Base-by-base conservation (phyloP, 305 asterid genomes). In the Fraxinus ornus region DNA sequence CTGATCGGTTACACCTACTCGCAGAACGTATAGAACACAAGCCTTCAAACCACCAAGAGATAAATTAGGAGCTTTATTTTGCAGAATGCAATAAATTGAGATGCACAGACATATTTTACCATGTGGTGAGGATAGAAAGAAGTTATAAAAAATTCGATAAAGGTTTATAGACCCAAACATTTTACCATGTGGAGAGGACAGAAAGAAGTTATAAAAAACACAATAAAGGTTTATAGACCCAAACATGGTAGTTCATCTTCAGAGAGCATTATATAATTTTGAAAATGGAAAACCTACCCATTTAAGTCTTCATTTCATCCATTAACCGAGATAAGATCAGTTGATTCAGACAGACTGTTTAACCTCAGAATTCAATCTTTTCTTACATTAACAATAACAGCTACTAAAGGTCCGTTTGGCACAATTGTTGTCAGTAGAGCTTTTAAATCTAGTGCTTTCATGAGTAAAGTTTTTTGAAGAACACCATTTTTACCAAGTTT, bases 1-100 rank as follows among this genome's bases (percentile, higher is more conserved):
- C 89, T 93, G 98, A 89, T 97, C 99, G 79, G 95, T 93, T 84
- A 97, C 81, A 82, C 99, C 99, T 36, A 97, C 97, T 82, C 98
- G 93, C 83, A 97, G 87, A 55, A 94, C 89, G 85, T 97, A 97
- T 57, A 97, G 90, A 78, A 97, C 98, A 85, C 99, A 97, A 79
- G 99, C 99, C 99, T 97, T 90, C 91, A 91, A 89, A 88, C 76
- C 81, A 89, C 49, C 82, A 85, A 85, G 87, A 85, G 77, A 74
- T 30, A 62, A 72, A 82, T 87, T 79, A 92, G 78, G 85, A 83
- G 86, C 85, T 85, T 78, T 78, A 85, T 82, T 81, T 86, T 60
- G 81, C 68, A 80, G 62, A 76, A 82, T 24, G 24, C 21, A 2
- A 19, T n/a, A 64, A 81, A 77, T 74, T 47, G 82, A 19, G 41